A percentile compares a stretch with the other conserved stretches of the same genome.
Conservation (phyloP, 2,329 filamentous ascomycete genomes). For the Aspergillus hortae region DNA sequence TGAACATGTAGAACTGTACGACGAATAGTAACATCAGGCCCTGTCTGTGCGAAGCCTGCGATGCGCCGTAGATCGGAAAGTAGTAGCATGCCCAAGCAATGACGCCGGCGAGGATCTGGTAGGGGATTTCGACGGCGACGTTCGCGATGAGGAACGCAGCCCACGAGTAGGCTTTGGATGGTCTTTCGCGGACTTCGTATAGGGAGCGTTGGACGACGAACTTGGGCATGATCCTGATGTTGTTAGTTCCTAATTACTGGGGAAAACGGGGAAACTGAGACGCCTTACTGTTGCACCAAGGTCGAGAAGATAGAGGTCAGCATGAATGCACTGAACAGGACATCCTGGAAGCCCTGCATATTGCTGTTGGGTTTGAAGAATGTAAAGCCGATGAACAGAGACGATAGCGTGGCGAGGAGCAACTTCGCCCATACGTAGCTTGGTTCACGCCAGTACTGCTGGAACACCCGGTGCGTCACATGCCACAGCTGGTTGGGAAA, state of each 20-base stretch:
- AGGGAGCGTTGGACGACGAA: constrained; percentile 78
- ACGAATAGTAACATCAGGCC: constrained; percentile 76
- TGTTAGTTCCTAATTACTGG: neutral
- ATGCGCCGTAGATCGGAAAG: constrained; percentile 67
- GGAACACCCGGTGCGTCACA: constrained; percentile 71
- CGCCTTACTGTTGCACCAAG: constrained; percentile 47
- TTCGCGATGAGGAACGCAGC: constrained; percentile 79
- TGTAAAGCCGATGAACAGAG: constrained; percentile 77
- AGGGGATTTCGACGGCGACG: constrained; percentile 80
- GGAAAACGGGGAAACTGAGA: constrained; percentile 53
- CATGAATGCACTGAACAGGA: constrained; percentile 85
- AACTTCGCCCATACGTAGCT: constrained; percentile 82
- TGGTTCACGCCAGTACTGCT: constrained; percentile 86
- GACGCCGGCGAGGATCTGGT: constrained; percentile 71
- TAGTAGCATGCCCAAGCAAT: constrained; percentile 80
- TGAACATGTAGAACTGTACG: constrained; percentile 72
- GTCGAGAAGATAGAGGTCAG: constrained; percentile 56
- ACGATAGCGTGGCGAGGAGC: constrained; percentile 58
- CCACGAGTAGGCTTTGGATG: constrained; percentile 82
- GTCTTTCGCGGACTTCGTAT: constrained; percentile 81
- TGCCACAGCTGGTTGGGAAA: constrained; percentile 63
- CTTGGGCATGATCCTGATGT: constrained; percentile 62
- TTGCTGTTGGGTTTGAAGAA: constrained; percentile 71
- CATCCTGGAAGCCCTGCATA: constrained; percentile 77
- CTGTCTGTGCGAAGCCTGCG: constrained; percentile 64